Evolutionary conservation across 1,139 yeast genomes (phyloP), one percentile per base, ranked within the genome.

Genomic region (Taphrina confusa): DNA sequence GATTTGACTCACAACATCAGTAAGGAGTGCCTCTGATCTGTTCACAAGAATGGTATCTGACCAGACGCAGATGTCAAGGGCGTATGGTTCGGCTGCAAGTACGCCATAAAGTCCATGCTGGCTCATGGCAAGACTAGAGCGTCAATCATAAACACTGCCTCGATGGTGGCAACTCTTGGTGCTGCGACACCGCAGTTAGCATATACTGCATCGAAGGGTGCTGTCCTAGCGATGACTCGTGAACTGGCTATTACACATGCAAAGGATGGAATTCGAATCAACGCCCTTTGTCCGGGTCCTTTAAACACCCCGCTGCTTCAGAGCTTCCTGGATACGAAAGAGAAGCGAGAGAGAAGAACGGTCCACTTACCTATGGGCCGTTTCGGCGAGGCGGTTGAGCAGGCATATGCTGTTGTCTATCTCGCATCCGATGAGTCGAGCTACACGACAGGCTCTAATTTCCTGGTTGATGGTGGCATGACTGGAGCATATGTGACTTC

Each of bases 381-480:
- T 18, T 73, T 74, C 59, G 87, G 68, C 67, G 76, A 74, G 81
- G 72, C 85, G 83, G 67, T 81, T 69, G 96, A 88, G 73, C 85
- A 87, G 73, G 90, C 87, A 51, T 94, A 95, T 67, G 85, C 92
- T 23, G 84, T 84, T 66, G 79, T 88, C 62, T 89, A 87, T 74
- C 77, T 88, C 71, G 88, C 94, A 37, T 82, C 90, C n/a, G 75
- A 79, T 56, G 95, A 94, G 22, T 79, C 89, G 42, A 81, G 89
- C 20, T 88, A 84, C 74, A 82, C 94, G 61, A 88, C 94, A 12
- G 96, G 95, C 66, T 82, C 85, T 68, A 89, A 88, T 73, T 74
- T 88, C 66, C 76, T 85, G 66, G 95, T 88, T 61, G 96, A 88
- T 69, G 96, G 96, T 67, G 96, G 96, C 14, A 65, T 73, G 39